These are phyloP conservation scores for Oryza glumipatula DNA, from an alignment of 176 grass and related monocot genomes.

Conservation along the genomic window DNA sequence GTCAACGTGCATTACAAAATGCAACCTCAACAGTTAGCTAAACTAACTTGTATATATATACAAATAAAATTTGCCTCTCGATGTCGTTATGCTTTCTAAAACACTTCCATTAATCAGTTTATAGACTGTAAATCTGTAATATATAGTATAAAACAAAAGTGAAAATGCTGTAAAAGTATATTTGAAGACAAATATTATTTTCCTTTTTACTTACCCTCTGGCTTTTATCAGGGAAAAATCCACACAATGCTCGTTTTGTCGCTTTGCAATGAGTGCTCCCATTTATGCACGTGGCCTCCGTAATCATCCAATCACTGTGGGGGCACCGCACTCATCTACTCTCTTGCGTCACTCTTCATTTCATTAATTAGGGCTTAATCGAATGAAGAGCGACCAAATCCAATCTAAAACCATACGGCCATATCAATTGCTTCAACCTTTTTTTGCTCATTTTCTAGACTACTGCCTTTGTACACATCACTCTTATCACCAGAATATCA, in stretches of 20 bases:
- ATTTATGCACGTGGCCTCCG: not conserved
- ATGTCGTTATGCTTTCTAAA: too few species aligned
- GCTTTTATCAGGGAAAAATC: not conserved
- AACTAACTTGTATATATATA: too few species aligned
- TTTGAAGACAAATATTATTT: not conserved
- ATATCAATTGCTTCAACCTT: not conserved
- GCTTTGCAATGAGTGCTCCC: not conserved
- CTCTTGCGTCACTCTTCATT: not conserved
- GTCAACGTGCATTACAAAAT: too few species aligned
- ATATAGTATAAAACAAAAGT: too few species aligned
- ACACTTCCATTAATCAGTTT: too few species aligned
- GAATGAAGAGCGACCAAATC: too few species aligned
- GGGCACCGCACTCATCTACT: not conserved
- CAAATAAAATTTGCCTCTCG: too few species aligned
- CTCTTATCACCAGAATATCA: not conserved
- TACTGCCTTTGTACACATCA: not conserved
- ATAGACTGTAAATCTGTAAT: too few species aligned
- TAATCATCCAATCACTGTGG: not conserved
- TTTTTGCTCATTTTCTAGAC: not conserved
- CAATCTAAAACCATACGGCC: not conserved
- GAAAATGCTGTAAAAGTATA: not conserved
- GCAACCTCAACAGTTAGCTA: too few species aligned
- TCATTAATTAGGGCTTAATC: not conserved
- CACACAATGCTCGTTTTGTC: not conserved
- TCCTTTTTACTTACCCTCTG: not conserved